Base-by-base conservation (phyloP, 2,329 filamentous ascomycete genomes). In the Simplicillium aogashimaense region DNA sequence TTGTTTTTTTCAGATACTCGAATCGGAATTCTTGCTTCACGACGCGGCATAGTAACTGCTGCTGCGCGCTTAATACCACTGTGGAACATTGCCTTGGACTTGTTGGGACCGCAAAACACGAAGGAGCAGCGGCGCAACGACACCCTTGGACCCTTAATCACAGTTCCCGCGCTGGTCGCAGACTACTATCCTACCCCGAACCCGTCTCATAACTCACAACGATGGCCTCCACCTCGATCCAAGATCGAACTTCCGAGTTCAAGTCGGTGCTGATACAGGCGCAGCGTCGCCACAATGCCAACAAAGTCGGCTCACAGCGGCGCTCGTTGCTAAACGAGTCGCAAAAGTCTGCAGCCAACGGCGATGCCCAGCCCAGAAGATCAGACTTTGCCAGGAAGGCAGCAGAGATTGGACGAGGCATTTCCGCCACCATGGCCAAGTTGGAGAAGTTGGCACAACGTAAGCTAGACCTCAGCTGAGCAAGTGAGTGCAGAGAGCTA, bases 221-320 rank as follows among this genome's bases (percentile, higher is more conserved):
- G 38, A 82, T 82, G 78, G 76, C 76, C 42, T 71, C 78, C 56
- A 60, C 72, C 45, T 90, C 88, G 38, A 94, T 97, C 61, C 92
- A 98, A 70, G 92, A 98, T 69, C 86, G 92, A 57, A 98, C 92
- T 43, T 76, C 80, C 57, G 92, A 98, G 72, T 98, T 98, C 74
- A 83, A 82, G 60, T 85, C 88, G 48, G 94, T 97, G 55, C 78
- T 97, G 46, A 72, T 77, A 35, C 86, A 94, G 59, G 85, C 86
- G 38, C 87, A 94, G 64, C 84, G 82, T 56, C 77, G 81, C 47
- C 80, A 92, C 54, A 79, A 81, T 28, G 74, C 81, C 10, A 78
- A 77, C 44, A 95, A 94, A 66, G 72, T 83, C 38, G 78, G 85
- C 53, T 73, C 83, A 28, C 86, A 94, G 62, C 78, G 85, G 50